phyloP scores from a whole-genome alignment of 345 rosid species.

The Laguncularia racemosa region DNA sequence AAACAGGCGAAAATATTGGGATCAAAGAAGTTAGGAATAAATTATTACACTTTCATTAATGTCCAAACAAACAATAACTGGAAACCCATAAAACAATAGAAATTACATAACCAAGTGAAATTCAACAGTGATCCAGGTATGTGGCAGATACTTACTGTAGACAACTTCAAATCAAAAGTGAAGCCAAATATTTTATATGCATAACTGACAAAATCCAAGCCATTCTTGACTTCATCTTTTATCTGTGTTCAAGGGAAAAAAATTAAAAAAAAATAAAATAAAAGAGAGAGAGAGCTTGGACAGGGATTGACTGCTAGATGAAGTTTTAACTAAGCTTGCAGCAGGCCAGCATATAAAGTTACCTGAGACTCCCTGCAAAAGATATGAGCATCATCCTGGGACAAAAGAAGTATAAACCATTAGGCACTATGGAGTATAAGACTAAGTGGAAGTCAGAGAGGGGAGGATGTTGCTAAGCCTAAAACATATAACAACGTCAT shows the following conservation, averaged over 20 bases:
- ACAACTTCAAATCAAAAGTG: slow-evolving; percentile 86
- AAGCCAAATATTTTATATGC: slow-evolving; percentile 66
- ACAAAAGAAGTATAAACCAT: slow-evolving; percentile 11
- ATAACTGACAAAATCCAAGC: slow-evolving; percentile 74
- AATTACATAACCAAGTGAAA: neutral
- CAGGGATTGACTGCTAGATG: neutral
- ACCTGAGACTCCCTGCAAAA: slow-evolving; percentile 90
- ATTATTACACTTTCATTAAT: too few species aligned
- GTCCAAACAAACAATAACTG: too few species aligned
- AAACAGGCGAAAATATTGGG: too few species aligned
- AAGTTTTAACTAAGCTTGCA: slow-evolving; percentile 1
- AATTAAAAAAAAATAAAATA: too few species aligned
- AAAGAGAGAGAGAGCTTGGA: too few species aligned
- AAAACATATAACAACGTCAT: too few species aligned
- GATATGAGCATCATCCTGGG: slow-evolving; percentile 96
- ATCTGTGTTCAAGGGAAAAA: slow-evolving; percentile 47
- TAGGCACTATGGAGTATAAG: neutral
- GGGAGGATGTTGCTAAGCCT: too few species aligned
- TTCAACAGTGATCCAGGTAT: slow-evolving; percentile 4
- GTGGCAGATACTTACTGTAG: slow-evolving; percentile 51
- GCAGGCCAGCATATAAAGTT: slow-evolving; percentile 7
- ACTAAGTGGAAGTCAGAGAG: neutral
- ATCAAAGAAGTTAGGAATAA: too few species aligned
- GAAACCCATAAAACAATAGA: too few species aligned
- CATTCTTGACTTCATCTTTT: slow-evolving; percentile 71